Evolutionary conservation across 2,329 filamentous ascomycete genomes (phyloP), one percentile per base, ranked within the genome.

Genomic region (Cucurbitaria berberidis): DNA sequence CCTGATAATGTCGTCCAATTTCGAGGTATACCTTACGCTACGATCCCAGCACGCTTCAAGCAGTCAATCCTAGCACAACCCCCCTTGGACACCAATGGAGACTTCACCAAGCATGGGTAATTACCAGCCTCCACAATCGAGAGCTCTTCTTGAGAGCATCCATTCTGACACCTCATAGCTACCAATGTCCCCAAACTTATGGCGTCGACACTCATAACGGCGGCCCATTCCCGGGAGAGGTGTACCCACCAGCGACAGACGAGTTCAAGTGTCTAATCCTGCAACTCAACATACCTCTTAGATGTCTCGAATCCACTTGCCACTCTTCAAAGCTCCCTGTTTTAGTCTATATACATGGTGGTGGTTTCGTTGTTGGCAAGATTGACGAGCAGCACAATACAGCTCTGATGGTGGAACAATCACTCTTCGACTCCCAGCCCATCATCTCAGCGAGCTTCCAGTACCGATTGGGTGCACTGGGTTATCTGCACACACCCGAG

Each of bases 291-390:
- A 47, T 67, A 4, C 68, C 67, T 1, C 43, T 67, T 4, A 21
- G 38, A 10, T 36, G 16, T 15, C 56, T 68, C 0, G 26, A 60
- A 34, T 24, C 46, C 26, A 18, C 15, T 4, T 24, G 8, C 11
- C n/a, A 46, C 18, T 6, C 30, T 15, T 15, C 44, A 4, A 57
- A 58, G 1, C 67, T 83, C 0, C 82, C 82, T 0, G 80, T 84
- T 0, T 62, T 83, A 16, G 70, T 80, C 0, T 82, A 81, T 55
- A 76, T 84, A 10, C 81, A 84, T 53, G 82, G 82, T 2, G 81
- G 82, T 9, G 82, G 77, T 0, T 79, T 81, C 43, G 62, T 70
- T 1, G 70, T 78, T 3, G 82, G 68, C 22, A 63, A 62, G 19
- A 62, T 66, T 13, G 67, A 70, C 45, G 50, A 38, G 1, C 53